Evolutionary conservation across 2,329 filamentous ascomycete genomes (phyloP), one percentile per base, ranked within the genome.

Genomic region (Coniella vitis): DNA sequence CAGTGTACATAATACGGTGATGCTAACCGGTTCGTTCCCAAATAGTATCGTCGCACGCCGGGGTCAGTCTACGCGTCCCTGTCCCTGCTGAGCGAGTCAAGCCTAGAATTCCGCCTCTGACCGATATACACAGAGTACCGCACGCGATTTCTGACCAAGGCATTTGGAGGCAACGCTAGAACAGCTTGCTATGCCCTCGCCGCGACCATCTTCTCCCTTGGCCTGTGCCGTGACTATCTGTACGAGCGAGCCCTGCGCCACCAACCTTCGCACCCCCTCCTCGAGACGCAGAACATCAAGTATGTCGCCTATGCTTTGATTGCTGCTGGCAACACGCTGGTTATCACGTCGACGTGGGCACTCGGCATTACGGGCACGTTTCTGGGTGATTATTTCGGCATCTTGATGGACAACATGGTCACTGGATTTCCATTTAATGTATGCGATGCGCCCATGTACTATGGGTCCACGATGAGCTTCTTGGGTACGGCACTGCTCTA

Each of bases 311-410:
- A 84, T 55, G 77, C 72, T 4, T 79, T 97, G 48, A 78, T 97
- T 59, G 75, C 76, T 22, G 63, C 71, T 34, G 93, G 93, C 51
- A 96, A 95, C 67, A 68, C 86, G 45, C 81, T 98, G 32, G 93
- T 98, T 43, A 60, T 97, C 44, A 84, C 85, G 31, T 93, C 87
- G 53, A 97, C 95, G 70, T 96, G 83, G 82, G 86, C 84, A 31
- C 81, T 98, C 36, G 93, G 93, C 50, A 81, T 98, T 61, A 96
- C 90, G 1, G 93, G 93, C 55, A 98, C 93, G 34, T 98, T 96
- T 65, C 75, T 98, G 32, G 93, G 93, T 59, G 93, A 98, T 73
- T 98, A 98, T 75, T 98, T 97, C 65, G 93, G 93, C 58, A 96
- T 97, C 65, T 76, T 98, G 57, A 95, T 96, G 90, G 91, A 97